Percentiles rank a stretch among this genome's conserved stretches.
phyloP scores from a whole-genome alignment of 139 green algal genomes.

The Micromonas pusilla region DNA sequence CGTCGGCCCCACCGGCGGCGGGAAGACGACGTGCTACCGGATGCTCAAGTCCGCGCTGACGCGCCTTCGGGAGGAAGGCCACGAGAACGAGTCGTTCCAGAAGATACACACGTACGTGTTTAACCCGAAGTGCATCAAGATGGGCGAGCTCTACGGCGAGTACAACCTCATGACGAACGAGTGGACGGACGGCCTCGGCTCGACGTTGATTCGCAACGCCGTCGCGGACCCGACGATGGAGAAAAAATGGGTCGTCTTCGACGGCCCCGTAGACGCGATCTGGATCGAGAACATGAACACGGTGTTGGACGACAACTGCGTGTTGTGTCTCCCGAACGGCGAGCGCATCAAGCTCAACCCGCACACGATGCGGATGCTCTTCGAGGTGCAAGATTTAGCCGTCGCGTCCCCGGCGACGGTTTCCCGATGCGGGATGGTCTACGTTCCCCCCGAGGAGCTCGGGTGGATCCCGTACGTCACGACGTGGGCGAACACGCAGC shows the following conservation, averaged over 20 bases:
- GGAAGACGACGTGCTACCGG: constrained; percentile 64
- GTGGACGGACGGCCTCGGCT: constrained; percentile 72
- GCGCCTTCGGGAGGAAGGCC: constrained; percentile 45
- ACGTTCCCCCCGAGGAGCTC: constrained; percentile 57
- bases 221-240: constrained; percentile 57
- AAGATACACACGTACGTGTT: constrained; percentile 47
- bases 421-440: constrained; percentile 70
- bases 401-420: constrained; percentile 68
- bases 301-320: constrained; percentile 78
- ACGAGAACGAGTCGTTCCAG: constrained; percentile 39
- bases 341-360: constrained; percentile 79
- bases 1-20: constrained; percentile 63
- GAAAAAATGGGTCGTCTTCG: constrained; percentile 74
- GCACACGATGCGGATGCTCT: constrained; percentile 67
- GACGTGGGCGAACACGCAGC: constrained; percentile 45
- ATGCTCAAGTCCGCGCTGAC: constrained; percentile 60
- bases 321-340: constrained; percentile 71
- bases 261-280: constrained; percentile 71
- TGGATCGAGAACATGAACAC: constrained; percentile 83
- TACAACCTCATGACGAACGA: constrained; percentile 77
- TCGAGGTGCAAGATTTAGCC: constrained; percentile 71
- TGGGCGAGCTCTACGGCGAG: constrained; percentile 84
- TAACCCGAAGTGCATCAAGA: constrained; percentile 86
- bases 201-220: constrained; percentile 64
- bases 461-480: constrained; percentile 53